Conservation (phyloP, 805 yeast species). For the Zygosaccharomyces pseudorouxii region DNA sequence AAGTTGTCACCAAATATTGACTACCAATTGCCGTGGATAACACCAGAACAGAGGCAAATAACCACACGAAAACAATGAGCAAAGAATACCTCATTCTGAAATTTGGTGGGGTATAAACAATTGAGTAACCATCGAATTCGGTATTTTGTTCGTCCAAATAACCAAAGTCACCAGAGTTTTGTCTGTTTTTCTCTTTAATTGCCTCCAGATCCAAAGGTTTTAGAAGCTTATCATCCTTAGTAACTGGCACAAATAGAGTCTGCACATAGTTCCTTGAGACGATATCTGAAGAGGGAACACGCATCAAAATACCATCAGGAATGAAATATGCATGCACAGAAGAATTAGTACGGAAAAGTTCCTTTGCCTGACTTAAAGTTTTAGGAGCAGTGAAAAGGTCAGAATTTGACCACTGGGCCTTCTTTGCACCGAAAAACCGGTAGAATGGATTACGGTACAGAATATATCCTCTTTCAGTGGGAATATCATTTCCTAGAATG, state of each 20-base stretch:
- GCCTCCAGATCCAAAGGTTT: conserved; percentile 32
- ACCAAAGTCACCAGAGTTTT: conserved; percentile 42
- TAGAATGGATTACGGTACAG: conserved; percentile 50
- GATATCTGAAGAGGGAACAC: conserved; percentile 84
- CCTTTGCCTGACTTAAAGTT: conserved; percentile 42
- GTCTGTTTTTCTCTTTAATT: conserved; percentile 34
- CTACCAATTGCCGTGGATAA: conserved; percentile 19
- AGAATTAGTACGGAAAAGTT: conserved; percentile 41
- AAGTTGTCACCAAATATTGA: conserved; percentile 17
- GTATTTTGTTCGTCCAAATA: conserved; percentile 41
- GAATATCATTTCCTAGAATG: conserved; percentile 55
- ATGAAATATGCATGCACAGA: conserved; percentile 53
- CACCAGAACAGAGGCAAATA: conserved; percentile 39
- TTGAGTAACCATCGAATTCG: conserved; percentile 47
- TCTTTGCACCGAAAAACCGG: conserved; percentile 38
- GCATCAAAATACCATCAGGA: conserved; percentile 74
- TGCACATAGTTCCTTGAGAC: conserved; percentile 60
- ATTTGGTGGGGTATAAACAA: conserved; percentile 84
- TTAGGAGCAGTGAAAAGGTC: conserved; percentile 56
- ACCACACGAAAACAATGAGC: conserved; percentile 41
- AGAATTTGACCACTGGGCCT: conserved; percentile 40
- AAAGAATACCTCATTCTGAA: conserved; percentile 55
- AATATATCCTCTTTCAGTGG: conserved; percentile 67
- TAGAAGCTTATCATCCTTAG: conserved; percentile 65
- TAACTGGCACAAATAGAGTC: conserved; percentile 74